phyloP scores from a whole-genome alignment of 352 stramenopile species.

The Globisporangium abappressorium region DNA sequence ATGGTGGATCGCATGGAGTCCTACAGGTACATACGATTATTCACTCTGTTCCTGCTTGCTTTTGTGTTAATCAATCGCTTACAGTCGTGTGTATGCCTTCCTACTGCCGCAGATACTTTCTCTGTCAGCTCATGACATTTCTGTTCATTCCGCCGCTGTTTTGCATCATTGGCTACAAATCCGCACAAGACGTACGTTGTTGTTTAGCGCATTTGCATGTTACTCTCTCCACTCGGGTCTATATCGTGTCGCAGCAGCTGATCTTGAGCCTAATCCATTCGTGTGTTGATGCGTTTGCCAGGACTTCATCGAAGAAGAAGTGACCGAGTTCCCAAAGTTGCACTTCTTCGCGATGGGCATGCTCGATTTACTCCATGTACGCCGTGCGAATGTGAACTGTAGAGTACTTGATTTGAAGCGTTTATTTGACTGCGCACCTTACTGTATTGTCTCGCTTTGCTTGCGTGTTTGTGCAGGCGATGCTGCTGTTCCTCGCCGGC shows the following conservation, averaged over 20 bases:
- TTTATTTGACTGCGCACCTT: background rate
- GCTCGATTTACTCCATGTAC: conserved; percentile 77
- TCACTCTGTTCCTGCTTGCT: background rate
- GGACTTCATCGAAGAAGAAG: conserved; percentile 83
- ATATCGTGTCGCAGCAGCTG: background rate
- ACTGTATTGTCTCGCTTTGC: background rate
- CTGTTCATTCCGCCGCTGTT: conserved; percentile 87
- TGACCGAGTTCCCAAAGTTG: conserved; percentile 83
- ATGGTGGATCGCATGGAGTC: conserved; percentile 89
- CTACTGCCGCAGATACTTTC: conserved; percentile 60
- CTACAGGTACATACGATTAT: conserved; percentile 53
- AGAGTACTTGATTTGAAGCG: background rate
- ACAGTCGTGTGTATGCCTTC: background rate
- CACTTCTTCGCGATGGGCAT: conserved; percentile 87
- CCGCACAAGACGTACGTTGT: conserved; percentile 55
- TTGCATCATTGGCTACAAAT: conserved; percentile 84
- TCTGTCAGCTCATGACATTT: conserved; percentile 86
- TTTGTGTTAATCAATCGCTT: background rate
- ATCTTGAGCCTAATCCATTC: background rate
- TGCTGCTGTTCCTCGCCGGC: conserved; percentile 83
- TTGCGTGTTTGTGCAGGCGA: conserved; percentile 35
- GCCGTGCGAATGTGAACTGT: conserved; percentile 1
- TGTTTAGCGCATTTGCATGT: background rate
- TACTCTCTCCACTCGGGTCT: background rate
- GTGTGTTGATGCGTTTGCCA: conserved; percentile 21